Evolutionary conservation across 176 grass and related monocot genomes (phyloP).

Genomic region (Oryza longistaminata): DNA sequence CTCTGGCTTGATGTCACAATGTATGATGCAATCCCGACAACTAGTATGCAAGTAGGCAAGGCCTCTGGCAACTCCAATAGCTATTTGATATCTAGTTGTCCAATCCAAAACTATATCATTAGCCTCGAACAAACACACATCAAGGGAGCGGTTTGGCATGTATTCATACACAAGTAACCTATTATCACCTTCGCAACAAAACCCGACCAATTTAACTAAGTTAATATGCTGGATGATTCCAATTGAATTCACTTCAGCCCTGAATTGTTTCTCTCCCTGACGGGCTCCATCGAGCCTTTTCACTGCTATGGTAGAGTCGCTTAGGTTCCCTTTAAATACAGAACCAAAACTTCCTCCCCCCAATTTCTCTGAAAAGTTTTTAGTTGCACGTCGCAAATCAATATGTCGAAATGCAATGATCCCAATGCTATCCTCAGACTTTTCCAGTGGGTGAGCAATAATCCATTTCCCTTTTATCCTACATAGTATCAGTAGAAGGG

Average conservation of each 20-base stretch:
- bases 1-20: conserved; percentile 41
- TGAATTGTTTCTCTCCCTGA: conserved; percentile 60
- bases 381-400: conserved; percentile 45
- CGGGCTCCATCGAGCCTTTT: conserved; percentile 43
- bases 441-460: not conserved
- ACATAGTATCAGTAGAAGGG: conserved; percentile 2
- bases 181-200: conserved; percentile 43
- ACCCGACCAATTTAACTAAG: conserved; percentile 49
- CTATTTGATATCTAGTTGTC: conserved; percentile 50
- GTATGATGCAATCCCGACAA: conserved; percentile 46
- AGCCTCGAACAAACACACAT: conserved; percentile 37
- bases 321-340: conserved; percentile 52
- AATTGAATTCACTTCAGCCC: conserved; percentile 21
- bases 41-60: conserved; percentile 60
- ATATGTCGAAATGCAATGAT: conserved; percentile 28
- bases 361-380: conserved; percentile 52
- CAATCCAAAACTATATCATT: conserved; percentile 18
- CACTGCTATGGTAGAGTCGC: conserved; percentile 44
- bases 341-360: conserved; percentile 58
- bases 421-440: conserved; percentile 4
- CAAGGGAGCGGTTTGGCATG: conserved; percentile 56
- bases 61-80: conserved; percentile 55
- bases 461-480: conserved; percentile 2
- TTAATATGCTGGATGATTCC: conserved; percentile 51
- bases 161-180: conserved; percentile 70